These are phyloP conservation scores for Lithospermum erythrorhizon DNA, from an alignment of 257 asterid species.

Conservation along the genomic window DNA sequence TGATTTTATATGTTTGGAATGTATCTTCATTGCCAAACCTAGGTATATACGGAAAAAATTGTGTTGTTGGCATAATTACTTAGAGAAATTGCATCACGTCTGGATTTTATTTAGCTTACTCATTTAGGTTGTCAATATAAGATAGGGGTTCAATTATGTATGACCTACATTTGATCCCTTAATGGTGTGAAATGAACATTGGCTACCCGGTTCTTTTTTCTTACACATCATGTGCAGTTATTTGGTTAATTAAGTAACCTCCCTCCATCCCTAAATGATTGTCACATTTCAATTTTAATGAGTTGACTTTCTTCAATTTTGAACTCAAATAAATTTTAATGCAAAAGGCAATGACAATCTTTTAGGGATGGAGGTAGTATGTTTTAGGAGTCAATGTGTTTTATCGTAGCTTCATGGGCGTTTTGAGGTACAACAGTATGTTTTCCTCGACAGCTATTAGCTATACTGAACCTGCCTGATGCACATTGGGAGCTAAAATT, in stretches of 20 bases:
- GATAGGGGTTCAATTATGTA: too few species aligned
- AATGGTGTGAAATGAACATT: neutral
- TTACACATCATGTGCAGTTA: neutral
- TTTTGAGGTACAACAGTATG: neutral
- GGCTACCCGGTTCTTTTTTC: neutral
- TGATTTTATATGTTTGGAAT: neutral
- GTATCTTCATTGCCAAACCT: neutral
- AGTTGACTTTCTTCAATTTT: too few species aligned
- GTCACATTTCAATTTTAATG: too few species aligned
- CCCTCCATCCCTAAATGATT: too few species aligned
- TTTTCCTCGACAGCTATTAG: neutral
- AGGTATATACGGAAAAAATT: neutral
- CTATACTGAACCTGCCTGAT: neutral
- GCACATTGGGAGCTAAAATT: conserved; percentile 10
- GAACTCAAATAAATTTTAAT: too few species aligned
- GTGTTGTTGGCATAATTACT: too few species aligned
- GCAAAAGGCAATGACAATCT: too few species aligned
- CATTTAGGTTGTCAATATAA: too few species aligned
- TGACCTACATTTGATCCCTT: too few species aligned
- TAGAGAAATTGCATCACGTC: too few species aligned
- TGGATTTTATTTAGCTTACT: neutral
- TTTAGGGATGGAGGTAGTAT: too few species aligned
- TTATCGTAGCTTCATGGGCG: neutral
- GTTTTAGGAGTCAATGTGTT: too few species aligned
- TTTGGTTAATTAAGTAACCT: neutral